Evolutionary conservation across 805 yeast genomes (phyloP), one percentile per base, ranked within the genome.

Genomic region (Kazachstania africana): DNA sequence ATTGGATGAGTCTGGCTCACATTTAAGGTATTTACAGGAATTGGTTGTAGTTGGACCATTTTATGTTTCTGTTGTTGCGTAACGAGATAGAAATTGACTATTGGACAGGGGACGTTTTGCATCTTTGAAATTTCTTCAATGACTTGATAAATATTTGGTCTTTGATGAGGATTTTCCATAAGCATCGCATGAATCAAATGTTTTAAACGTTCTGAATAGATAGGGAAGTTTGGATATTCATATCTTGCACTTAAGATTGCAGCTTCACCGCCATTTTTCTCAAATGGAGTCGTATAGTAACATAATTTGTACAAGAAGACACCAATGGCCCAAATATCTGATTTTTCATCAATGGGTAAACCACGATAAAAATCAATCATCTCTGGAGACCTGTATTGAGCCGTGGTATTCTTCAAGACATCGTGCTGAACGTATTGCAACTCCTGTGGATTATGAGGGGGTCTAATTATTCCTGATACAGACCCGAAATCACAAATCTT

Each of bases 271-370:
- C 75, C 77, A 12, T 65, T 64, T 19, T 55, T 60, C 52, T 81
- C 94, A 48, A 81, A 81, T 0, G 94, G 94, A 0, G 94, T 81
- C 1, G 82, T 80, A 45, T 78, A 81, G 53, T 78, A 81, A 47
- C 91, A 78, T 29, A 81, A 50, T 49, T 81, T 81, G 60, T 80
- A 81, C 21, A 81, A 53, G 40, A 80, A 77, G 17, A 80, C 71
- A 9, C 94, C 94, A 22, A 81, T 51, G 0, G 93, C 94, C 94
- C 94, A 81, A 15, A 81, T 69, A 51, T 81, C 94, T 31, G 83
- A 72, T 52, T 81, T 81, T 49, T 81, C 91, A 54, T 80, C 81
- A 31, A 81, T 74, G 9, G 88, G 78, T 35, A 69, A 66, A 3
- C 82, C 75, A 36, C 71, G 65, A 31, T 71, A 66, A 21, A 81